Conservation (phyloP, 768 basidiomycete genomes). For the Leucocoprinus birnbaumii region DNA sequence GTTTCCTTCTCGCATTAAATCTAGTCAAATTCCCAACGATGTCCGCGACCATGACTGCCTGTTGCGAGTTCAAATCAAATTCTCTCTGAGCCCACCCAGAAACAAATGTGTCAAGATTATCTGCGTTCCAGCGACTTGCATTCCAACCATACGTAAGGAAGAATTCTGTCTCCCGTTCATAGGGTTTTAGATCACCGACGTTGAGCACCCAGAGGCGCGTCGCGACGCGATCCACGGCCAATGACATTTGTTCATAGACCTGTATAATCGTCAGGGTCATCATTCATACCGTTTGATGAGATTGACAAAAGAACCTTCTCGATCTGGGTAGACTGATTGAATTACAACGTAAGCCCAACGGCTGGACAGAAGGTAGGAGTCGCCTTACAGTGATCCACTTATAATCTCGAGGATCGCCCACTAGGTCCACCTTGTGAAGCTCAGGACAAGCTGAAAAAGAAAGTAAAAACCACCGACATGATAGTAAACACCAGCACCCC, state of each 20-base stretch:
- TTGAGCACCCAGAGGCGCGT: constrained; percentile 66
- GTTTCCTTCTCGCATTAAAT: constrained; percentile 61
- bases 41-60: constrained; percentile 41
- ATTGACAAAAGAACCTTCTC: constrained; percentile 33
- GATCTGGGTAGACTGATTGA: constrained; percentile 43
- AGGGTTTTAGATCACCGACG: constrained; percentile 73
- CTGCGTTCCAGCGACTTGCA: constrained; percentile 46
- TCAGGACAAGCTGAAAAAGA: neutral
- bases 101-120: constrained; percentile 52
- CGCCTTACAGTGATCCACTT: constrained; percentile 62
- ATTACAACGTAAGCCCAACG: neutral
- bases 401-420: constrained; percentile 61
- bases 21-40: constrained; percentile 54
- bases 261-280: constrained; percentile 15
- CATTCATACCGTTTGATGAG: neutral
- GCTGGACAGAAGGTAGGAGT: neutral
- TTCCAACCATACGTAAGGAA: constrained; percentile 65
- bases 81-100: constrained; percentile 60
- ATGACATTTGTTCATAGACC: constrained; percentile 68
- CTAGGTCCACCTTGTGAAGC: constrained; percentile 40
- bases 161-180: constrained; percentile 67
- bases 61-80: constrained; percentile 41
- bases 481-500: constrained; percentile 70
- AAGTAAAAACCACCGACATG: constrained; percentile 34
- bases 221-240: constrained; percentile 56